Evolutionary conservation across 495 filamentous ascomycete species (phyloP), one percentile per base, ranked within the genome.

Genomic region (Staphylotrichum tortipilum): DNA sequence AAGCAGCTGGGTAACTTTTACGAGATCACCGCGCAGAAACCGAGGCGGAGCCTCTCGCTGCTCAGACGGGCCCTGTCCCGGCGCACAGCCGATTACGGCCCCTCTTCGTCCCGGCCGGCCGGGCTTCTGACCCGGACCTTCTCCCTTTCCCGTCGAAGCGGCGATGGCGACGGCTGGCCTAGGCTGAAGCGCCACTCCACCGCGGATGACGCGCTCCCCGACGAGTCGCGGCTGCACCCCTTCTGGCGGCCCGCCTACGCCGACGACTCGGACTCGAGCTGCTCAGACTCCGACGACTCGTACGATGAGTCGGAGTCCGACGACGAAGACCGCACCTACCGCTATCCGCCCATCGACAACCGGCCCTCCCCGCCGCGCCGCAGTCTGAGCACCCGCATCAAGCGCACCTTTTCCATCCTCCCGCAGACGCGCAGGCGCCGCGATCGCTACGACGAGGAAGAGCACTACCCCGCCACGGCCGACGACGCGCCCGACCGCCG

Each of bases 241-340:
- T 84, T 85, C 65, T 94, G 89, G 89, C 77, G 81, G 22, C 87
- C 89, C 4, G 41, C 80, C 21, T 87, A 86, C 61, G 85, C 80
- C 74, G 79, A 83, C 48, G 67, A 39, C 2, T 18, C 8, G 36
- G 76, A 6, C 21, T 18, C n/a, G n/a, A n/a, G 4, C 26, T 45
- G 30, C 33, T 33, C 7, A 3, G 73, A 76, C 7, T 3, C 10
- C 15, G 41, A 44, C n/a, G 41, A 44, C 41, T 24, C 30, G 15
- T n/a, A 8, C 7, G 15, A 24, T 15, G n/a, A 30, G 6, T 24
- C 21, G 2, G 26, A 30, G 15, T 24, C 30, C 29, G 71, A 68
- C n/a, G 54, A 60, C n/a, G 56, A 63, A 0, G 62, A 61, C 14
- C 58, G 57, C 19, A 60, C 62, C 17, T 72, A 64, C 48, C 54